Base-by-base conservation (phyloP, 805 yeast species). In the Sporopachydermia lactativora region DNA sequence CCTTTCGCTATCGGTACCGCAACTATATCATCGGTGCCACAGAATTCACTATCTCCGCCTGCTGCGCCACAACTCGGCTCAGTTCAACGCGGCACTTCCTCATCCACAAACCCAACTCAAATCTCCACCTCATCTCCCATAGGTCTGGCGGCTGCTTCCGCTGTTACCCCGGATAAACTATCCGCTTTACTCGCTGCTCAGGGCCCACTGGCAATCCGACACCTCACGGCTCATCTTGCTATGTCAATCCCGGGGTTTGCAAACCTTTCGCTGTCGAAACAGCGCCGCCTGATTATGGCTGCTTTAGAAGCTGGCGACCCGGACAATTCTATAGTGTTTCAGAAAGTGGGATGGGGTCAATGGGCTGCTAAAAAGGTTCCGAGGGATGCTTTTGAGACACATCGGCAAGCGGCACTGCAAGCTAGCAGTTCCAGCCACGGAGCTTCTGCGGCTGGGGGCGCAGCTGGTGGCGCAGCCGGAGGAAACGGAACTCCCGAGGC, bases 291-390 rank as follows among this genome's bases (percentile, higher is more conserved):
- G 43, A 88, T 88, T 19, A 88, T 88, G 79, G 76, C 86, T 11
- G 92, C 88, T 34, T 70, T 88, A 60, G 95, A 85, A 50, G 71
- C 73, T 47, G 81, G 82, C 5, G 77, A 73, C 42, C 68, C 70
- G 43, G 56, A 56, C 4, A 53, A 62, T 37, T 55, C 61, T 4
- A 77, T 81, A 36, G 73, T 80, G 13, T 88, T 88, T 61, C 94
- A 85, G 53, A 88, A 88, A 61, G 85, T 88, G 19, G 96, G 96
- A 16, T 88, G 97, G 97, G 97, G 97, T 44, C 94, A 88, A 57
- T 88, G 97, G 97, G 81, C 81, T 17, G 94, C 88, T 2, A 70
- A 76, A 50, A 61, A 64, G 39, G 73, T 61, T 15, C 55, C 58
- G n/a, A 43, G 58, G 5, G 55, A 56, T 39, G 42, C 53, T 16